Base-by-base conservation (phyloP, 192 early-diverging fungal species). In the Coemansia sp. region DNA sequence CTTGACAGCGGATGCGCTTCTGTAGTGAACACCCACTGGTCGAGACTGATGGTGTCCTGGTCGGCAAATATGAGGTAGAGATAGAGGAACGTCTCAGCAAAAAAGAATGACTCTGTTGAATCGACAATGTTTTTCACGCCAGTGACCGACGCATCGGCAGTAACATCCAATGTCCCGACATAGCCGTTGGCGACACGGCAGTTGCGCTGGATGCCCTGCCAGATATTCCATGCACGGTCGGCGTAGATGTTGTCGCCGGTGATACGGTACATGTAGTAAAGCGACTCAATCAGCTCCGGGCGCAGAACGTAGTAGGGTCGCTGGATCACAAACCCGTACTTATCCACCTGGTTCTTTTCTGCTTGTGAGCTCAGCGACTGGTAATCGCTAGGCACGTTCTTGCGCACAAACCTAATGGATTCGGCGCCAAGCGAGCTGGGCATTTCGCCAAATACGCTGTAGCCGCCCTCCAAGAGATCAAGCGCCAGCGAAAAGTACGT, bases 21-120 rank as follows among this genome's bases (percentile, higher is more conserved):
- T 5, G 96, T 98, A 49, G 96, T 98, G 76, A 97, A 94, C 6
- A 98, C 94, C 83, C 88, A 95, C 69, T 92, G 64, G 68, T 93
- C 91, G 15, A 96, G 82, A 9, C 88, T 86, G 57, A 93, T 77
- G 2, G 79, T 64, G 72, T 89, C 76, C 34, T 90, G 85, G 57
- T 90, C 81, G 35, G 85, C 86, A 73, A 94, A 97, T 20, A 92
- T 87, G 64, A 98, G 78, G 73, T 93, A 98, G 23, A 94, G 76
- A 72, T 98, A 98, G 73, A 94, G 93, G 68, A 98, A 85, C 16
- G 95, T 96, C 73, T 98, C 96, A 6, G 92, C 95, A 60, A 92
- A 87, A 74, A 96, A 94, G 84, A 94, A 98, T 52, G 89, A 90
- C 57, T 86, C 85, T 34, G 75, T 77, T 6, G 79, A 82, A 30